phyloP scores from a whole-genome alignment of 768 basidiomycete genomes.

The Cyclocybe cylindracea region DNA sequence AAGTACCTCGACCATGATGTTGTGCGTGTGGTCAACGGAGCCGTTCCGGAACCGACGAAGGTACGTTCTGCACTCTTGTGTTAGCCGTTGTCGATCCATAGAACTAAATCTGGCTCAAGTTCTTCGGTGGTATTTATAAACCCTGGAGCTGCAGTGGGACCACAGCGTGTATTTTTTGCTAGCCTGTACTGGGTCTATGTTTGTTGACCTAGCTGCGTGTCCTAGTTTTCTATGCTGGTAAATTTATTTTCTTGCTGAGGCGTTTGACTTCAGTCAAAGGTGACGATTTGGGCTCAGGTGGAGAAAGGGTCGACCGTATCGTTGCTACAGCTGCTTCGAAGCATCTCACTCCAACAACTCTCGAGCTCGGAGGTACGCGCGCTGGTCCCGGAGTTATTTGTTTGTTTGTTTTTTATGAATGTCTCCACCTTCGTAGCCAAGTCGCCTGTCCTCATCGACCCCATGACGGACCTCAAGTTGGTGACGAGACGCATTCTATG shows the following conservation, averaged over 20 bases:
- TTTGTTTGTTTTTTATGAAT: neutral
- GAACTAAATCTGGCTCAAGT: neutral
- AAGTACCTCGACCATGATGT: slow-evolving; percentile 75
- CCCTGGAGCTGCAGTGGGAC: slow-evolving; percentile 73
- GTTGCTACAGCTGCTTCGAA: slow-evolving; percentile 78
- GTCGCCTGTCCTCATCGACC: slow-evolving; percentile 74
- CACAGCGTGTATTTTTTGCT: slow-evolving; percentile 36
- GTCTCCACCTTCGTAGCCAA: slow-evolving; percentile 44
- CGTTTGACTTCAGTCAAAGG: neutral
- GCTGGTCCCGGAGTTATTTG: neutral
- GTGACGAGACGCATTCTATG: slow-evolving; percentile 76
- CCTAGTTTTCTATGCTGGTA: slow-evolving; percentile 67
- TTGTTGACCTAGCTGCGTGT: neutral
- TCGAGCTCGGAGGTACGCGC: slow-evolving; percentile 40
- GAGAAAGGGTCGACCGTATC: slow-evolving; percentile 61
- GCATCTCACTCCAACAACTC: slow-evolving; percentile 64
- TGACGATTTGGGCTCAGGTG: slow-evolving; percentile 33
- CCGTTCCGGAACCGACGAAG: slow-evolving; percentile 60
- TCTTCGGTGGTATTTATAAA: slow-evolving; percentile 30
- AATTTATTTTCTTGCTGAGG: neutral
- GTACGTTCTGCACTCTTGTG: too few relatives aligned
- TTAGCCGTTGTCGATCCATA: neutral
- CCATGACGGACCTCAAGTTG: slow-evolving; percentile 62
- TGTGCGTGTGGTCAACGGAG: slow-evolving; percentile 71
- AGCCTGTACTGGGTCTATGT: neutral